Evolutionary conservation across 768 basidiomycete genomes (phyloP).

Genomic region (Amanita phalloides): DNA sequence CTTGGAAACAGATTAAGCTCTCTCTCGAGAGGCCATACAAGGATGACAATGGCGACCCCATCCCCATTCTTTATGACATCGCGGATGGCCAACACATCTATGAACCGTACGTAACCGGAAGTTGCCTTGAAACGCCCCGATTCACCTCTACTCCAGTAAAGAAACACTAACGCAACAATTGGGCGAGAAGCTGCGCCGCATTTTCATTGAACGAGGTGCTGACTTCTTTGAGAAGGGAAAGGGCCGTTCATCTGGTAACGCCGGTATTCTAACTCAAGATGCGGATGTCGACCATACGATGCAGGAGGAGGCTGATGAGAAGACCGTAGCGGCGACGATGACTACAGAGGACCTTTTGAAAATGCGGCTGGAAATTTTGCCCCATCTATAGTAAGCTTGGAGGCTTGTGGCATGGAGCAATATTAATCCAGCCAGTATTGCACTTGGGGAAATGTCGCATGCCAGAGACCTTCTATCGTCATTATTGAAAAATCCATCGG

Average conservation of each 20-base stretch:
- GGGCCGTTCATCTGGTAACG: slow-evolving; percentile 8
- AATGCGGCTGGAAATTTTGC: slow-evolving; percentile 63
- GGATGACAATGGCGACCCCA: slow-evolving; percentile 55
- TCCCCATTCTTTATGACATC: slow-evolving; percentile 61
- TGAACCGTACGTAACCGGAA: slow-evolving; percentile 47
- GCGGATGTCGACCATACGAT: slow-evolving; percentile 7
- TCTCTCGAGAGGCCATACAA: slow-evolving; percentile 77
- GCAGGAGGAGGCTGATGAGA: slow-evolving; percentile 16
- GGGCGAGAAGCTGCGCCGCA: slow-evolving; percentile 55
- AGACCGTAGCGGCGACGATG: slow-evolving; percentile 38
- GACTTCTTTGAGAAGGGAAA: slow-evolving; percentile 55
- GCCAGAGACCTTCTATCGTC: slow-evolving; percentile 61
- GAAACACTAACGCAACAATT: slow-evolving; percentile 47
- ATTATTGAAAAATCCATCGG: slow-evolving; percentile 29
- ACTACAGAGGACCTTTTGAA: slow-evolving; percentile 61
- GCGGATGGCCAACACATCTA: slow-evolving; percentile 59
- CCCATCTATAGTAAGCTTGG: slow-evolving; percentile 61
- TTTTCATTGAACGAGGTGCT: slow-evolving; percentile 63
- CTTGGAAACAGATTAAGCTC: slow-evolving; percentile 52
- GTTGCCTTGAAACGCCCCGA: slow-evolving; percentile 3
- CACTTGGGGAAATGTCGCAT: slow-evolving; percentile 71
- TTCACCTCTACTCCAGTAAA: slow-evolving; percentile 26
- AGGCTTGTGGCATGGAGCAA: not conserved
- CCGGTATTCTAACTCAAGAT: not conserved
- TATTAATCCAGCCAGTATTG: slow-evolving; percentile 35